phyloP scores from a whole-genome alignment of 2,329 filamentous ascomycete genomes.

The Gaeumannomyces sp. region DNA sequence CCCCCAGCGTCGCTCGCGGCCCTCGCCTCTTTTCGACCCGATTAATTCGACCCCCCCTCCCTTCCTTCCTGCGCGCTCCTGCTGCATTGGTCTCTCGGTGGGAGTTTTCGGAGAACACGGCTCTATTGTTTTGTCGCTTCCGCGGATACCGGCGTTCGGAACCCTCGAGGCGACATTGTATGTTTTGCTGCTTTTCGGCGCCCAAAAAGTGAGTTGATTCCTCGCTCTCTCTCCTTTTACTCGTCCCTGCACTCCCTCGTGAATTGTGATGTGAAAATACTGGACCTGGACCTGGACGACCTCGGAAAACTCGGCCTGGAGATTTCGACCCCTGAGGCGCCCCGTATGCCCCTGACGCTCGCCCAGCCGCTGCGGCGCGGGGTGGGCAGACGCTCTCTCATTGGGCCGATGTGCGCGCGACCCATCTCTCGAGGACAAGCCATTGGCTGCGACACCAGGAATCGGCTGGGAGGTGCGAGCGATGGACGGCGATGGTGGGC shows the following conservation, averaged over 20 bases:
- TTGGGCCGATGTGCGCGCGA: background rate
- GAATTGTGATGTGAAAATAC: background rate
- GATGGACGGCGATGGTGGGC: too few species aligned
- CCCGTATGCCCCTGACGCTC: background rate
- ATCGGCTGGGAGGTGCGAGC: background rate
- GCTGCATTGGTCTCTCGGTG: background rate
- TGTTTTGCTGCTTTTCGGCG: background rate
- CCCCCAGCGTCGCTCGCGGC: background rate
- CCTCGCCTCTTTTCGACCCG: background rate
- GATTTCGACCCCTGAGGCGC: background rate
- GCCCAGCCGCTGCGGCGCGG: too few species aligned
- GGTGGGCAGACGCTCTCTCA: background rate
- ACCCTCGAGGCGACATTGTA: background rate
- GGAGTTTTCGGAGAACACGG: constrained; percentile 1
- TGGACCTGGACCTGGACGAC: background rate
- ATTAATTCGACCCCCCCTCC: background rate
- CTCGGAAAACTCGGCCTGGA: background rate
- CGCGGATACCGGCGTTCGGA: background rate
- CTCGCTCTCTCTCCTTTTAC: background rate
- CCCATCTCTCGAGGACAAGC: background rate
- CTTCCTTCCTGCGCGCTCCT: background rate
- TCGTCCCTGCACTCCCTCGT: background rate
- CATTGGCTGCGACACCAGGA: background rate
- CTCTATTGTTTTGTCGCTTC: background rate
- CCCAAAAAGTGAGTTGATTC: background rate